Evolutionary conservation across 257 asterid genomes (phyloP).

Genomic region (Forsythia suspensa): DNA sequence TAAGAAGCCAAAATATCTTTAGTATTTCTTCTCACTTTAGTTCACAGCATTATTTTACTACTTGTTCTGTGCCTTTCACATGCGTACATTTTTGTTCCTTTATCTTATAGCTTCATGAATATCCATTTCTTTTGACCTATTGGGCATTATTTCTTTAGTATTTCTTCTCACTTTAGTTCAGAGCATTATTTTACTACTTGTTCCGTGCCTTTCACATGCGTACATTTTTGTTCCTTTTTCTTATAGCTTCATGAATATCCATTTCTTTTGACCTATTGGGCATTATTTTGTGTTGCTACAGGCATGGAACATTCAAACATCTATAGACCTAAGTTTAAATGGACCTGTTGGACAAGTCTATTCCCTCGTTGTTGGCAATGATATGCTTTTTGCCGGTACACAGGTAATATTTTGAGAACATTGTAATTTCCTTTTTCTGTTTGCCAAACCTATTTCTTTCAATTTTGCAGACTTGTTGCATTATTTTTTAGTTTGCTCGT

Average conservation of each 20-base stretch:
- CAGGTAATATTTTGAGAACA: constrained; percentile 53
- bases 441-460: background rate
- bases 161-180: no score
- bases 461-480: background rate
- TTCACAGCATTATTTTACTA: background rate
- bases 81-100: constrained; percentile 6
- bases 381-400: constrained; percentile 83
- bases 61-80: background rate
- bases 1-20: background rate
- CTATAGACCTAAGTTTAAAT: constrained; percentile 71
- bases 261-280: background rate
- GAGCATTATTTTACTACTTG: no score
- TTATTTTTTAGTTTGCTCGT: constrained; percentile 1
- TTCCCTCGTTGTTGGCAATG: constrained; percentile 83
- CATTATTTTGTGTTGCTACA: constrained; percentile 30
- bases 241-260: constrained; percentile 5
- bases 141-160: constrained; percentile 18
- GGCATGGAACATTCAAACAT: constrained; percentile 97
- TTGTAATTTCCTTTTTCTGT: constrained; percentile 12
- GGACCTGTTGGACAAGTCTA: constrained; percentile 99
- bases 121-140: background rate
- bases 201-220: background rate
- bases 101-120: background rate
- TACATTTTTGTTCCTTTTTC: constrained; percentile 7
- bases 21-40: background rate